These are phyloP conservation scores for Rhizopogon rudus DNA, from an alignment of 768 basidiomycete genomes.

Conservation along the genomic window DNA sequence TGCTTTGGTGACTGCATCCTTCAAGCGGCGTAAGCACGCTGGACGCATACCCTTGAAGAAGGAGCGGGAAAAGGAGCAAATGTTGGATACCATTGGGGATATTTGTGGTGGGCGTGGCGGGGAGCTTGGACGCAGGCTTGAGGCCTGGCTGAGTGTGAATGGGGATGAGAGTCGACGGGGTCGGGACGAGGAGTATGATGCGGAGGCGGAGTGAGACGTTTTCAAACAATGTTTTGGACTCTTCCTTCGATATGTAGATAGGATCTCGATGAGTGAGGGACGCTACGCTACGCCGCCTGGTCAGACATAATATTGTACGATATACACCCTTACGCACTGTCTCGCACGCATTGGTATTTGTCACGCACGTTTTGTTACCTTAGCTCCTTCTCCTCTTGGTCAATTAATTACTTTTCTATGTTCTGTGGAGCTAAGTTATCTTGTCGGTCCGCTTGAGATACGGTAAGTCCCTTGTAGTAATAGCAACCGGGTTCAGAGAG, in stretches of 20 bases:
- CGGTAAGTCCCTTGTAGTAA: too few relatives aligned
- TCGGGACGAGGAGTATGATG: conserved; percentile 22
- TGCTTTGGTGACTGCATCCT: conserved; percentile 19
- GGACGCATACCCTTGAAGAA: conserved; percentile 49
- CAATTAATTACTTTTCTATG: not conserved
- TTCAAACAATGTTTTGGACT: not conserved
- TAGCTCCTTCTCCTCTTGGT: not conserved
- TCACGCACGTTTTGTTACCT: not conserved
- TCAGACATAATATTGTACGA: not conserved
- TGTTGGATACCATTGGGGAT: conserved; percentile 67
- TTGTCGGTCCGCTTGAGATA: too few relatives aligned
- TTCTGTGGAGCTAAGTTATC: too few relatives aligned
- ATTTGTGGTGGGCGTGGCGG: conserved; percentile 77
- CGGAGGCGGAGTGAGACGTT: conserved; percentile 8
- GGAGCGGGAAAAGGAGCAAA: conserved; percentile 66
- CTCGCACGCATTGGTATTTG: not conserved
- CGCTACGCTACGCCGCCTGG: not conserved
- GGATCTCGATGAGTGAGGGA: not conserved
- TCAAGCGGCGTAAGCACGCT: conserved; percentile 31
- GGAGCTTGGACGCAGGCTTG: conserved; percentile 68
- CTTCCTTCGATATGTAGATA: not conserved
- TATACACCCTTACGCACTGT: not conserved
- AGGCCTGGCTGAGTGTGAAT: conserved; percentile 61
- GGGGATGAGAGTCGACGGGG: conserved; percentile 15
- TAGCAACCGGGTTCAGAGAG: too few relatives aligned